A percentile compares a stretch with the other conserved stretches of the same genome.
Evolutionary conservation across 257 asterid genomes (phyloP).

Genomic region (Solanum phureja): DNA sequence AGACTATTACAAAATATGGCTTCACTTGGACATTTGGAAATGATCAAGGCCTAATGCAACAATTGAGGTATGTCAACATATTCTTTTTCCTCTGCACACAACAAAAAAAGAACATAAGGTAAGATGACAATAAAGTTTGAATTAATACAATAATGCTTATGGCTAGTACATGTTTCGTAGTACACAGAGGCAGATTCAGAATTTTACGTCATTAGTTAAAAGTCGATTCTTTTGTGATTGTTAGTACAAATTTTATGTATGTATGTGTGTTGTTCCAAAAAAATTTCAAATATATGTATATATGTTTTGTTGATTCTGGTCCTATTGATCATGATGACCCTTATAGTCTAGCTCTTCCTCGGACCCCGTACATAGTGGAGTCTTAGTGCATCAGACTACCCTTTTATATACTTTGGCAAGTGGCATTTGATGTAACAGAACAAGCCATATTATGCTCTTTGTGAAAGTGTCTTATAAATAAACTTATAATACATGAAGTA

Average conservation of each 20-base stretch:
- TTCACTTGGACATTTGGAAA: not conserved
- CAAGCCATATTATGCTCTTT: not conserved
- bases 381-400: not conserved
- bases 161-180: not conserved
- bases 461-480: not conserved
- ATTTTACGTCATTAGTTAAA: not conserved
- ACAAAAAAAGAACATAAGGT: not conserved
- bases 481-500: not conserved
- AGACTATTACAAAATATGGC: not conserved
- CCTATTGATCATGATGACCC: not conserved
- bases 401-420: not conserved
- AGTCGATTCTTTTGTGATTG: not conserved
- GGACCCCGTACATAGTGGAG: accelerated
- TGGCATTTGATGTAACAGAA: not conserved
- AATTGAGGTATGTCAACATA: slow-evolving; percentile 8
- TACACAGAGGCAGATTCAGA: not conserved
- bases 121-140: not conserved
- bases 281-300: not conserved
- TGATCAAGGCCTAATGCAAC: slow-evolving; percentile 19
- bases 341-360: not conserved
- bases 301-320: not conserved
- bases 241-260: not conserved
- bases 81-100: slow-evolving; percentile 10
- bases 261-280: not conserved
- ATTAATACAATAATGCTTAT: not conserved